A percentile compares a stretch with the other conserved stretches of the same genome.
phyloP scores from a whole-genome alignment of 140 eudicot species.

The Erigeron philadelphicus region DNA sequence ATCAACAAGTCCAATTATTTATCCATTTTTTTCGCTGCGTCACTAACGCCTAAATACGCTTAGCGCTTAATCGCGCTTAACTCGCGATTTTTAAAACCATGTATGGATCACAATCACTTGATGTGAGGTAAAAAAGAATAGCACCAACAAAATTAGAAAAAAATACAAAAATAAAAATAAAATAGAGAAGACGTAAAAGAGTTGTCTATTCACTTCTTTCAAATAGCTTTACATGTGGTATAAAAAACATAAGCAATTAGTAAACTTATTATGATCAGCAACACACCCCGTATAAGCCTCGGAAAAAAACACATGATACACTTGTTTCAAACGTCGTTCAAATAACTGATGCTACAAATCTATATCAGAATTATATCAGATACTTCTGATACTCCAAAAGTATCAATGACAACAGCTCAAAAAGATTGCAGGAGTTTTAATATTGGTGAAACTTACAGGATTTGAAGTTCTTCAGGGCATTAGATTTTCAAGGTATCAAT shows the following conservation, averaged over 20 bases:
- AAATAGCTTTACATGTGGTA: slow-evolving; percentile 7
- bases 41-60: too few relatives aligned
- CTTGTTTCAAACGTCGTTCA: neutral
- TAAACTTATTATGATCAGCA: too few relatives aligned
- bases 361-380: neutral
- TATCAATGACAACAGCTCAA: neutral
- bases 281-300: neutral
- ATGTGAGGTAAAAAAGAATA: neutral
- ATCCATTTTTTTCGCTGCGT: too few relatives aligned
- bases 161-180: neutral
- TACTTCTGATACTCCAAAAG: neutral
- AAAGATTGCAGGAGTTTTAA: slow-evolving; percentile 1
- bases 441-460: slow-evolving; percentile 19
- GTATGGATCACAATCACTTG: neutral
- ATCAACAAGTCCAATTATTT: too few relatives aligned
- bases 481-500: slow-evolving; percentile 37
- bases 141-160: too few relatives aligned
- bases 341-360: slow-evolving; percentile 8
- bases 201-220: neutral
- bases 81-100: too few relatives aligned
- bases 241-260: neutral
- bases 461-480: neutral
- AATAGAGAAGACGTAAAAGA: neutral
- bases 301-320: neutral
- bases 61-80: too few relatives aligned